Conservation (phyloP, 164 flowering plant genomes). For the Vitis amurensis region DNA sequence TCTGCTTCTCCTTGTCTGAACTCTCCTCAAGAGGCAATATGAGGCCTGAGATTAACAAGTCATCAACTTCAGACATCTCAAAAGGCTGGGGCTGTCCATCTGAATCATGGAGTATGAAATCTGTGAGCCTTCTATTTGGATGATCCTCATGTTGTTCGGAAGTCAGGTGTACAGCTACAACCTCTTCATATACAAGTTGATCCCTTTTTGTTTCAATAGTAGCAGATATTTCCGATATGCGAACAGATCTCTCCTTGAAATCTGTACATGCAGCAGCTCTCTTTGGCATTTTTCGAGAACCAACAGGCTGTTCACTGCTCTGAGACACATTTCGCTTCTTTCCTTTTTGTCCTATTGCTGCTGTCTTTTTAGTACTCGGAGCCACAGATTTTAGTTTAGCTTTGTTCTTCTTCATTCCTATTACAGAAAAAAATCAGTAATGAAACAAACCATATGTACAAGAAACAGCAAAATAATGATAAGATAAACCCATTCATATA, state of each 20-base stretch:
- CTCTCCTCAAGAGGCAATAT: conserved; percentile 58
- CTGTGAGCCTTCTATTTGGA: conserved; percentile 66
- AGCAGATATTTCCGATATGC: conserved; percentile 35
- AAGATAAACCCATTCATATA: background rate
- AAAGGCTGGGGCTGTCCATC: conserved; percentile 60
- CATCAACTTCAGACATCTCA: conserved; percentile 74
- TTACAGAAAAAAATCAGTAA: background rate
- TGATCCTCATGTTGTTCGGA: conserved; percentile 45
- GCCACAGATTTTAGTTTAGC: conserved; percentile 10
- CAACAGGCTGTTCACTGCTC: conserved; percentile 13
- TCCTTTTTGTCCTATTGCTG: background rate
- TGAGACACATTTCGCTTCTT: conserved; percentile 25
- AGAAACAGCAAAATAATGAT: background rate
- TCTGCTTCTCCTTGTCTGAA: conserved; percentile 49
- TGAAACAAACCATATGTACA: background rate
- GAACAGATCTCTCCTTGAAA: conserved; percentile 64
- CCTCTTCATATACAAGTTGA: conserved; percentile 58
- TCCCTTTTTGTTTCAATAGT: conserved; percentile 46
- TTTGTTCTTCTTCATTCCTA: conserved; percentile 21
- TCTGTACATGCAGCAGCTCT: conserved; percentile 74
- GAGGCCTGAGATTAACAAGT: conserved; percentile 62
- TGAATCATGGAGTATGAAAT: conserved; percentile 65
- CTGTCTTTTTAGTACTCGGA: conserved; percentile 1
- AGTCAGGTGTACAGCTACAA: conserved; percentile 57
- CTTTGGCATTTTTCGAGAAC: conserved; percentile 56